phyloP scores from a whole-genome alignment of 2,329 filamentous ascomycete species.

The Fusarium kyushuense region DNA sequence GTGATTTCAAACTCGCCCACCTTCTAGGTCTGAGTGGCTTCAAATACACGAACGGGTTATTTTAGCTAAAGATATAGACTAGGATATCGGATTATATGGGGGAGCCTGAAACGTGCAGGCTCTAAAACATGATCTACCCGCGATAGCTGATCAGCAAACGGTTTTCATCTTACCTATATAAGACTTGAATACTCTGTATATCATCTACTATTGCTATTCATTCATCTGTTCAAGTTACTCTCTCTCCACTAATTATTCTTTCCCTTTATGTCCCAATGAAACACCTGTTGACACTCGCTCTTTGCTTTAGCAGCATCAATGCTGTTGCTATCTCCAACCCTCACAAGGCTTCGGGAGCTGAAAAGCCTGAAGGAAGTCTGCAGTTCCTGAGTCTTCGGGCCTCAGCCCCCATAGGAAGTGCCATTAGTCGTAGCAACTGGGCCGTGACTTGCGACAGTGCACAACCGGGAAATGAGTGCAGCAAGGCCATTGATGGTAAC shows the following conservation, averaged over 20 bases:
- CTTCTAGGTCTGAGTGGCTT: not conserved
- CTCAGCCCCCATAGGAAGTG: conserved; percentile 2
- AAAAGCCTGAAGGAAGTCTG: not conserved
- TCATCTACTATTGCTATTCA: not conserved
- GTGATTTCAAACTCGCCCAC: not conserved
- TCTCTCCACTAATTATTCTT: not conserved
- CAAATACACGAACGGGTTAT: not conserved
- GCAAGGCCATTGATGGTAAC: conserved; percentile 31
- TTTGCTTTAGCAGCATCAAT: not conserved
- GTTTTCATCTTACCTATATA: not conserved
- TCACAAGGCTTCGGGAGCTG: not conserved
- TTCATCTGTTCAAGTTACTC: not conserved
- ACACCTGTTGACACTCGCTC: not conserved
- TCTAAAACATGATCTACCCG: not conserved
- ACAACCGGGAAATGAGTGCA: conserved; percentile 21
- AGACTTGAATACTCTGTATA: not conserved
- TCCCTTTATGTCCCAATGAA: not conserved
- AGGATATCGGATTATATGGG: not conserved
- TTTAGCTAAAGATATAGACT: not conserved
- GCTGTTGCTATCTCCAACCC: not conserved
- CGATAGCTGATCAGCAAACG: not conserved
- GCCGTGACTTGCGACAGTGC: conserved; percentile 28
- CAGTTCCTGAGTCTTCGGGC: conserved; percentile 1
- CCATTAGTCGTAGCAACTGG: conserved; percentile 26
- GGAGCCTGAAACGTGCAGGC: not conserved